phyloP scores from a whole-genome alignment of 495 filamentous ascomycete species.

The Aspergillus homomorphus region DNA sequence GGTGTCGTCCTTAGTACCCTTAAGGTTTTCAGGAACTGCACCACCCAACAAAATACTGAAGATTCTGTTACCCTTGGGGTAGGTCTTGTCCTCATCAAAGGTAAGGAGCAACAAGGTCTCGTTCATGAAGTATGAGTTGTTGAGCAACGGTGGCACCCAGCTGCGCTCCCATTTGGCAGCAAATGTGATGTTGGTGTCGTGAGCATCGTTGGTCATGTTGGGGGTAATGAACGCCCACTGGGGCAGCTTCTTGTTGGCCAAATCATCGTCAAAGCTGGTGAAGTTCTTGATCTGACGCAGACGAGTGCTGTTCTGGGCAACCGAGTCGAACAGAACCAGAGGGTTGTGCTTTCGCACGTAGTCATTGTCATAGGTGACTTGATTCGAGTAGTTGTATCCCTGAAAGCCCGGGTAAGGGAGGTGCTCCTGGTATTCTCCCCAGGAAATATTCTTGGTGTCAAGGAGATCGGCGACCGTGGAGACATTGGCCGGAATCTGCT shows the following conservation, averaged over 20 bases:
- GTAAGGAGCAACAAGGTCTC: constrained; percentile 66
- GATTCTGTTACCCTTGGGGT: constrained; percentile 53
- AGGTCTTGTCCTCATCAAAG: constrained; percentile 65
- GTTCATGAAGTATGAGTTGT: constrained; percentile 63
- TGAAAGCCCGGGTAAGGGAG: constrained; percentile 67
- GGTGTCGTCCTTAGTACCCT: constrained; percentile 59
- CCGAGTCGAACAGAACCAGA: constrained; percentile 55
- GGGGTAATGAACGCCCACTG: constrained; percentile 76
- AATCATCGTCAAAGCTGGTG: constrained; percentile 58
- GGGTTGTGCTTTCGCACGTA: constrained; percentile 84
- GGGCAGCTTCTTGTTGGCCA: constrained; percentile 55
- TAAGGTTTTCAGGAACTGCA: constrained; percentile 53
- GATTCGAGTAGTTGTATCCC: constrained; percentile 55
- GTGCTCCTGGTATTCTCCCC: constrained; percentile 69
- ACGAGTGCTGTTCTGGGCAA: constrained; percentile 52
- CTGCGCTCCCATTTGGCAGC: constrained; percentile 54
- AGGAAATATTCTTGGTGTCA: constrained; percentile 63
- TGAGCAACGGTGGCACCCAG: constrained; percentile 61
- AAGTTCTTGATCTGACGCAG: constrained; percentile 65
- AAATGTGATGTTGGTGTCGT: constrained; percentile 63
- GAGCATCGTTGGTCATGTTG: constrained; percentile 73
- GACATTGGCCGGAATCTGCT: constrained; percentile 54
- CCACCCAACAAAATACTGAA: constrained; percentile 64
- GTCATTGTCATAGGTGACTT: constrained; percentile 50
- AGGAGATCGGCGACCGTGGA: constrained; percentile 68